phyloP scores from a whole-genome alignment of 257 asterid species.

The Nicotiana tabacum region DNA sequence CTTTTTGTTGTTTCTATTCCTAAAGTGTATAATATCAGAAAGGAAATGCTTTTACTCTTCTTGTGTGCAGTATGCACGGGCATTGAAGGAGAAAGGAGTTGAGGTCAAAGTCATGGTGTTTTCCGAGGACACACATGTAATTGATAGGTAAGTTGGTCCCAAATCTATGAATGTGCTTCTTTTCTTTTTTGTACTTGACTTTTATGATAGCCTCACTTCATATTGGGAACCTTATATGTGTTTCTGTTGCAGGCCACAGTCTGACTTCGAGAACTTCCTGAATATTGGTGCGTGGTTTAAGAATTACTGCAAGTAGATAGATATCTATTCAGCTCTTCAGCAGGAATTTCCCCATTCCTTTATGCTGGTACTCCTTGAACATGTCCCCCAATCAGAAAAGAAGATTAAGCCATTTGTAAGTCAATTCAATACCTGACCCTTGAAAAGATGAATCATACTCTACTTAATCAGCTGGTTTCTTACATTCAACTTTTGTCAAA shows the following conservation, averaged over 20 bases:
- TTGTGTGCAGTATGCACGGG: constrained; percentile 64
- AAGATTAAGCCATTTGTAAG: too few species aligned
- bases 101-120: constrained; percentile 66
- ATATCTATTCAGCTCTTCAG: neutral
- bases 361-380: neutral
- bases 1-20: too few species aligned
- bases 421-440: too few species aligned
- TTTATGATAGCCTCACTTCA: neutral
- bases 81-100: constrained; percentile 74
- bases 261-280: constrained; percentile 84
- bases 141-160: constrained; percentile 46
- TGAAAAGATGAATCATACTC: too few species aligned
- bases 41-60: neutral
- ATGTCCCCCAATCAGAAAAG: too few species aligned
- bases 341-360: neutral
- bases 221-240: neutral
- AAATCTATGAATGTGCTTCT: neutral
- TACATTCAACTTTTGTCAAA: too few species aligned
- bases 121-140: constrained; percentile 66
- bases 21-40: too few species aligned
- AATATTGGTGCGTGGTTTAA: constrained; percentile 82
- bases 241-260: constrained; percentile 63
- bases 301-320: constrained; percentile 53
- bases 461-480: too few species aligned
- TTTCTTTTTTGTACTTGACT: neutral